Base-by-base conservation (phyloP, 2,329 filamentous ascomycete species). In the Fusarium haematococcum region DNA sequence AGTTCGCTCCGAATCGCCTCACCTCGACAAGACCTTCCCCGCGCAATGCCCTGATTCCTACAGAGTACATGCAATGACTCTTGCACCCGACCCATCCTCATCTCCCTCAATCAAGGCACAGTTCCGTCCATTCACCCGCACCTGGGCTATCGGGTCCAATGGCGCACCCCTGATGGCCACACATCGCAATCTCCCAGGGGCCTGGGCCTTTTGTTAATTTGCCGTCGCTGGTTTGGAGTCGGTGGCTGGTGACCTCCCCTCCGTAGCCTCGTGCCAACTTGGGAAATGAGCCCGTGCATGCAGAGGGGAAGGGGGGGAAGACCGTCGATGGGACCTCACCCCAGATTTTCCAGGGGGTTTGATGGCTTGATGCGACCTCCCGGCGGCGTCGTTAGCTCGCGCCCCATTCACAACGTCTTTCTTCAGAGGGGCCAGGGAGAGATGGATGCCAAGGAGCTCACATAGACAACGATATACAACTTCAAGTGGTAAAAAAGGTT, bases 271-370 rank as follows among this genome's bases (percentile, higher is more conserved):
- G 61, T 60, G 30, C 56, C 48, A 27, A 59, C 30, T 50, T 54
- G 75, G 75, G 75, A 77, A 77, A 77, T 77, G 74, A 77, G 62
- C 35, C 63, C 23, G 37, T 59, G 64, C 59, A 50, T 50, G 45
- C 45, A 50, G 25, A 50, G 9, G 16, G 68, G 67, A n/a, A 27
- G 9, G 45, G 73, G 68, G 67, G 63, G 58, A 25, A 54, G 43
- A 23, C 14, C 30, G 35, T 30, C 63, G 62, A 50, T 64, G 65
- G 50, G 35, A 63, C 37, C 62, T 65, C 59, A 70, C 72, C 75
- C 75, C 75, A 27, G 75, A 73, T 77, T 78, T 72, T 37, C 37
- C 54, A 67, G 67, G 69, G 71, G 60, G 62, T 20, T 10, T 37
- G 30, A 61, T 68, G 61, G 68, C 71, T 74, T 70, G 65, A 64